These are phyloP conservation scores for Nepenthes gracilis DNA, from an alignment of 148 eudicot species.

Conservation along the genomic window DNA sequence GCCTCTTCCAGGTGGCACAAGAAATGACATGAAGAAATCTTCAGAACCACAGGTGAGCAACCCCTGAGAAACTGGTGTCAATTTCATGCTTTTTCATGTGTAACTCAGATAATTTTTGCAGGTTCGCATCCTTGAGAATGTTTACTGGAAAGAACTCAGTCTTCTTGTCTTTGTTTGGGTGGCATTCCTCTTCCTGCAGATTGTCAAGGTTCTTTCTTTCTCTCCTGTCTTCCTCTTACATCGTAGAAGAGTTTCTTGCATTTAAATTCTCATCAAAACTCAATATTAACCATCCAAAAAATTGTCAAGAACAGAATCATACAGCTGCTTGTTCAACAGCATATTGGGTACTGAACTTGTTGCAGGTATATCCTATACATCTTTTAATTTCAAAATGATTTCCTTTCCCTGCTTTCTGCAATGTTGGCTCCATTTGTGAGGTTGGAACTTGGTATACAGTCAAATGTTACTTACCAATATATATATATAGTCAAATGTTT, in stretches of 20 bases:
- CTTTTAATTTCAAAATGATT: not conserved
- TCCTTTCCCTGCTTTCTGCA: not conserved
- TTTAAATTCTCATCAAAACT: not conserved
- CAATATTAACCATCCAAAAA: not conserved
- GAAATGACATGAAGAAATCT: conserved; percentile 15
- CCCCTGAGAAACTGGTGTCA: not conserved
- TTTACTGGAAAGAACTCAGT: conserved; percentile 71
- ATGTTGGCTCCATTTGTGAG: too few relatives aligned
- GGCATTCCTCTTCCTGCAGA: conserved; percentile 46
- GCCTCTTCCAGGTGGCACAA: conserved; percentile 63
- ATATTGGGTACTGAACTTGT: conserved; percentile 13
- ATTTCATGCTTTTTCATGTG: too few relatives aligned
- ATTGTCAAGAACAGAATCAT: conserved; percentile 10
- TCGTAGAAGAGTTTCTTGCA: not conserved
- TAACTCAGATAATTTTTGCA: conserved; percentile 9
- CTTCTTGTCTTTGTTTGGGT: conserved; percentile 55
- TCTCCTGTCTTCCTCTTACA: not conserved
- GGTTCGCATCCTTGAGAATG: conserved; percentile 56
- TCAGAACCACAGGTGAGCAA: conserved; percentile 27
- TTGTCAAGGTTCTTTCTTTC: conserved; percentile 39
- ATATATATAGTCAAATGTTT: too few relatives aligned
- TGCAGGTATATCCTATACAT: conserved; percentile 7
- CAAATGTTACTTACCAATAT: too few relatives aligned
- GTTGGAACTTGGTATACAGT: too few relatives aligned
- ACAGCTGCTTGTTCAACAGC: conserved; percentile 4